Conservation (phyloP, 345 rosid genomes). For the Salix viminalis region DNA sequence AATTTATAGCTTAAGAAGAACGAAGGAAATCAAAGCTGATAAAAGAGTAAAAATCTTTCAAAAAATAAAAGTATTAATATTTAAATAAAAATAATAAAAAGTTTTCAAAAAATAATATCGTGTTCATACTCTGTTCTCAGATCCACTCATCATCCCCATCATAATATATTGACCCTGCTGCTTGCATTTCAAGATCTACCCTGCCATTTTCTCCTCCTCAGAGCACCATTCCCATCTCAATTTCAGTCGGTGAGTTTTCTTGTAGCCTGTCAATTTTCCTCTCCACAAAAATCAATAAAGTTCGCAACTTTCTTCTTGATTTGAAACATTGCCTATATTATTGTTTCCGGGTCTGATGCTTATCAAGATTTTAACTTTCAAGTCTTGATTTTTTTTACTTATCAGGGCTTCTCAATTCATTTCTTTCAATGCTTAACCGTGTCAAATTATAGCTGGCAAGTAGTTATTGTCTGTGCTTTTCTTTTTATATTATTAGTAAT, state of each 20-base stretch:
- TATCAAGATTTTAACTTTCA: background rate
- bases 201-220: background rate
- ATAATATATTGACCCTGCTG: background rate
- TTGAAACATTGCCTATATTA: background rate
- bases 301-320: background rate
- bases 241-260: background rate
- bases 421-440: background rate
- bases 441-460: background rate
- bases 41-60: too few relatives aligned
- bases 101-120: background rate
- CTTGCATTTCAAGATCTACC: background rate
- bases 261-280: background rate
- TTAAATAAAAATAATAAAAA: too few relatives aligned
- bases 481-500: background rate
- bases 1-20: too few relatives aligned
- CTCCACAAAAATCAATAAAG: background rate
- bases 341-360: background rate
- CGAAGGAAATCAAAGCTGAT: too few relatives aligned
- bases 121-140: background rate
- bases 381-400: background rate
- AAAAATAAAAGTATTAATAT: too few relatives aligned
- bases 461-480: background rate
- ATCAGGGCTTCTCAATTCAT: background rate
- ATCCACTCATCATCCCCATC: background rate
- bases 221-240: background rate